These are phyloP conservation scores for Fusarium sp. DNA, from an alignment of 2,329 filamentous ascomycete genomes.

Conservation along the genomic window DNA sequence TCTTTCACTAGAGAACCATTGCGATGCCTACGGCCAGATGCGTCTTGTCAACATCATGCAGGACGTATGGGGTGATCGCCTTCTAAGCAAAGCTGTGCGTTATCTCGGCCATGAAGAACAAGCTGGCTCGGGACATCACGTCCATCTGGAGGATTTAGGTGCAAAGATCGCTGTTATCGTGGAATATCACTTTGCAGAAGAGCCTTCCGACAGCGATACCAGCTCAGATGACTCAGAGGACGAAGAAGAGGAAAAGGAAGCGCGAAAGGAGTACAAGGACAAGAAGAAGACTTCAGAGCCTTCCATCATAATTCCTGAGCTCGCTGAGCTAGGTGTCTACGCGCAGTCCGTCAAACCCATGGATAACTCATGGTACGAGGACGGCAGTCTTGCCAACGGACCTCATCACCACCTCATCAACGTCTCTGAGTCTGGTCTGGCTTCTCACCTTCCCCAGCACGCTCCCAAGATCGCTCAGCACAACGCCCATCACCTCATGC, in stretches of 20 bases:
- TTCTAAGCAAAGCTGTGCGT: conserved; percentile 71
- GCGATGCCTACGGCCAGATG: conserved; percentile 70
- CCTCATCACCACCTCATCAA: conserved; percentile 79
- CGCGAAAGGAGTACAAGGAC: conserved; percentile 67
- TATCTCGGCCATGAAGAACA: conserved; percentile 71
- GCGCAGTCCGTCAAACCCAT: conserved; percentile 78
- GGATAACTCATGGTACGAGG: conserved; percentile 76
- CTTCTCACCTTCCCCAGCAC: conserved; percentile 64
- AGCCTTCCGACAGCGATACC: conserved; percentile 60
- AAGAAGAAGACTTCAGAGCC: conserved; percentile 65
- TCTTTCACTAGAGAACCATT: conserved; percentile 79
- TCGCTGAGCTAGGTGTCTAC: conserved; percentile 77
- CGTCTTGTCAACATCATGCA: conserved; percentile 76
- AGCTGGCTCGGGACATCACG: conserved; percentile 65
- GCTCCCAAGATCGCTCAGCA: conserved; percentile 67
- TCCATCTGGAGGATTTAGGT: conserved; percentile 71
- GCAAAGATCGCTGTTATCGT: conserved; percentile 78
- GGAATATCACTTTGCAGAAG: conserved; percentile 73
- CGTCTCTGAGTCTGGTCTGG: conserved; percentile 74
- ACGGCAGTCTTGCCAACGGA: conserved; percentile 64
- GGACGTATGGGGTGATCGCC: conserved; percentile 72
- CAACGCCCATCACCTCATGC: conserved; percentile 78
- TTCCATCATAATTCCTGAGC: conserved; percentile 72
- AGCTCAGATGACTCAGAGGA: conserved; percentile 54
- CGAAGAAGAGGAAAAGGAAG: conserved; percentile 62